phyloP scores from a whole-genome alignment of 1,284 basidiomycete species.

The Psilocybe mexicana region DNA sequence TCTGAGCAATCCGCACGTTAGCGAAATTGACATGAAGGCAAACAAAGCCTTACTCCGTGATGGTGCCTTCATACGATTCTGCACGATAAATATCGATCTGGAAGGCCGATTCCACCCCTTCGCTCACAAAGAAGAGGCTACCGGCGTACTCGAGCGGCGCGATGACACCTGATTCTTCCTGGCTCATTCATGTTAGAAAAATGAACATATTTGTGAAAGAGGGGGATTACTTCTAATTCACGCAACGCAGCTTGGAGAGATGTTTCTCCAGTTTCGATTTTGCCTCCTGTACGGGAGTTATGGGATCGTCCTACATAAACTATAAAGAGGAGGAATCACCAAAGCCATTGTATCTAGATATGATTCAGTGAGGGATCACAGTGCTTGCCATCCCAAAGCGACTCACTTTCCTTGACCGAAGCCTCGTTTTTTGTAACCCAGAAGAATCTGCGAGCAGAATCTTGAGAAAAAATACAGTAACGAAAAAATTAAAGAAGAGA shows the following conservation, averaged over 20 bases:
- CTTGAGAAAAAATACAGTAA: neutral
- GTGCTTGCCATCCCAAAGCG: neutral
- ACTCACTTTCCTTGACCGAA: slow-evolving; percentile 62
- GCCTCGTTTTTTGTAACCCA: slow-evolving; percentile 74
- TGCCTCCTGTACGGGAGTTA: slow-evolving; percentile 49
- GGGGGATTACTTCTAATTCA: slow-evolving; percentile 54
- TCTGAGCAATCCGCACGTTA: slow-evolving; percentile 32
- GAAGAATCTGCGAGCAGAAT: slow-evolving; percentile 40
- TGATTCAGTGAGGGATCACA: neutral
- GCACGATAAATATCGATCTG: slow-evolving; percentile 70
- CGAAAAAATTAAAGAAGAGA: neutral
- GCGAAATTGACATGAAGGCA: neutral
- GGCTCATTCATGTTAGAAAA: neutral
- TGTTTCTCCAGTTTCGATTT: slow-evolving; percentile 65
- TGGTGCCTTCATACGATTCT: slow-evolving; percentile 48
- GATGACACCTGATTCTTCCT: slow-evolving; percentile 80
- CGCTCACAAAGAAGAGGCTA: slow-evolving; percentile 58
- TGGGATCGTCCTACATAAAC: neutral
- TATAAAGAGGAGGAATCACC: slow-evolving; percentile 32
- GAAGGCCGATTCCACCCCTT: slow-evolving; percentile 55
- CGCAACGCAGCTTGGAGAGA: slow-evolving; percentile 60
- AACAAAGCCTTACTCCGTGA: slow-evolving; percentile 54
- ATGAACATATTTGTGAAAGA: neutral
- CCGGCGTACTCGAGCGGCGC: slow-evolving; percentile 61
- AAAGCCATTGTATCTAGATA: slow-evolving; percentile 66